These are phyloP conservation scores for Brachypodium distachyon DNA, from an alignment of 202 grass and related monocot species.

Conservation along the genomic window DNA sequence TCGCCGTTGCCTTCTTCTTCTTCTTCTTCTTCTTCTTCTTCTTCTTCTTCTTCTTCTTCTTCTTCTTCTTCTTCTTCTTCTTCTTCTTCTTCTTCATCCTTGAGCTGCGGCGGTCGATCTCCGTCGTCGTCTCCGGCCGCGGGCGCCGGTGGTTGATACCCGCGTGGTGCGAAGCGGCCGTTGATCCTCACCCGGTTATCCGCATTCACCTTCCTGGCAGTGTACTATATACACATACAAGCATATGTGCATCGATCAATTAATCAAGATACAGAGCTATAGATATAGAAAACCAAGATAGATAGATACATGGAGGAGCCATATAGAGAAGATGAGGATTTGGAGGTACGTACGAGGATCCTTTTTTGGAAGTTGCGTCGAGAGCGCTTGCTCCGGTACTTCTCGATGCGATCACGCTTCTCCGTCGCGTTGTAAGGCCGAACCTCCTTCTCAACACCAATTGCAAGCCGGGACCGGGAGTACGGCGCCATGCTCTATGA, in stretches of 20 bases:
- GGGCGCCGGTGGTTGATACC: too few species aligned
- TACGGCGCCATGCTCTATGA: too few species aligned
- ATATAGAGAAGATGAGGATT: too few species aligned
- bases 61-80: not conserved
- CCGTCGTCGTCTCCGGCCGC: not conserved
- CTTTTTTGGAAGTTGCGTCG: constrained; percentile 86
- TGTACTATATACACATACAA: constrained; percentile 26
- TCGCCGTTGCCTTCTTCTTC: not conserved
- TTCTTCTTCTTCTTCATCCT: not conserved
- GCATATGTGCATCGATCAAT: not conserved
- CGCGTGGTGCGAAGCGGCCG: constrained; percentile 53
- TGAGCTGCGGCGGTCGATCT: not conserved
- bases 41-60: not conserved
- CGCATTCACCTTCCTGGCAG: constrained; percentile 46
- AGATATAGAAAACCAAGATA: not conserved
- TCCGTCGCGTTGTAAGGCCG: constrained; percentile 50
- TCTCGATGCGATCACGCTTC: constrained; percentile 72
- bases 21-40: not conserved
- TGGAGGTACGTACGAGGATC: constrained; percentile 51
- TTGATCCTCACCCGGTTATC: constrained; percentile 46
- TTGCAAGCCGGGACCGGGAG: not conserved
- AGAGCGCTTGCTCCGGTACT: constrained; percentile 80
- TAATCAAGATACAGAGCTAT: not conserved
- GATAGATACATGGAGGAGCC: not conserved
- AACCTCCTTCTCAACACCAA: constrained; percentile 17